These are phyloP conservation scores for Puccinia sorghi DNA, from an alignment of 1,284 basidiomycete genomes.

Conservation along the genomic window DNA sequence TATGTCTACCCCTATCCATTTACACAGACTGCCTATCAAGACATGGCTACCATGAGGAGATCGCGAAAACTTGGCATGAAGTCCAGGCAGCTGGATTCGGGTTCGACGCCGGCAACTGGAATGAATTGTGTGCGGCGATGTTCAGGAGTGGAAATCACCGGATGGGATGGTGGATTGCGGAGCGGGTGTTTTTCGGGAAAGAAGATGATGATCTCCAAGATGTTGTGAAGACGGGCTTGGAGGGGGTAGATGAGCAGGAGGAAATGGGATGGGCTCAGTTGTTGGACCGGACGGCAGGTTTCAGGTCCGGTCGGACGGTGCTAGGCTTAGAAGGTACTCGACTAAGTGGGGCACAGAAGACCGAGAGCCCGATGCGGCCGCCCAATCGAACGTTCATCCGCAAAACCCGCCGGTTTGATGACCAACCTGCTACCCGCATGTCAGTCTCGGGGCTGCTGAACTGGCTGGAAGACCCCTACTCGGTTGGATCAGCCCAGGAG, in stretches of 20 bases:
- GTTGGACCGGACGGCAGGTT: slow-evolving; percentile 21
- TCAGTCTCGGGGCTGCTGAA: slow-evolving; percentile 22
- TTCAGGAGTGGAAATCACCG: slow-evolving; percentile 62
- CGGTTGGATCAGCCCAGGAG: background rate
- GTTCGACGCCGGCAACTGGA: slow-evolving; percentile 92
- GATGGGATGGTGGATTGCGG: slow-evolving; percentile 43
- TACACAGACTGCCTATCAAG: slow-evolving; percentile 75
- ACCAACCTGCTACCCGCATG: slow-evolving; percentile 19
- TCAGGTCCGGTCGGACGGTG: slow-evolving; percentile 10
- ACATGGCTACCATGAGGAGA: slow-evolving; percentile 67
- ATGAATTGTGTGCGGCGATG: slow-evolving; percentile 74
- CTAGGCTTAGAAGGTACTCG: slow-evolving; percentile 34
- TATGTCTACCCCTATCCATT: slow-evolving; percentile 80
- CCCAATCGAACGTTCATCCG: slow-evolving; percentile 38
- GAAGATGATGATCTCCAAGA: slow-evolving; percentile 1
- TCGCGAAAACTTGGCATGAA: slow-evolving; percentile 70
- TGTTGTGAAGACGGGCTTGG: background rate
- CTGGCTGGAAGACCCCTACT: slow-evolving; percentile 25
- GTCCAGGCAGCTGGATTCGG: slow-evolving; percentile 71
- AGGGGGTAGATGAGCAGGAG: background rate
- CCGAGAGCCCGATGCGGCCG: slow-evolving; percentile 42
- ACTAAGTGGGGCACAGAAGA: slow-evolving; percentile 36
- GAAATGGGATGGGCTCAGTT: slow-evolving; percentile 15
- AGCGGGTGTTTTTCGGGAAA: slow-evolving; percentile 32
- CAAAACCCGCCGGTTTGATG: slow-evolving; percentile 40